These are phyloP conservation scores for Metarhizium brunneum DNA, from an alignment of 2,329 filamentous ascomycete species.

Conservation along the genomic window DNA sequence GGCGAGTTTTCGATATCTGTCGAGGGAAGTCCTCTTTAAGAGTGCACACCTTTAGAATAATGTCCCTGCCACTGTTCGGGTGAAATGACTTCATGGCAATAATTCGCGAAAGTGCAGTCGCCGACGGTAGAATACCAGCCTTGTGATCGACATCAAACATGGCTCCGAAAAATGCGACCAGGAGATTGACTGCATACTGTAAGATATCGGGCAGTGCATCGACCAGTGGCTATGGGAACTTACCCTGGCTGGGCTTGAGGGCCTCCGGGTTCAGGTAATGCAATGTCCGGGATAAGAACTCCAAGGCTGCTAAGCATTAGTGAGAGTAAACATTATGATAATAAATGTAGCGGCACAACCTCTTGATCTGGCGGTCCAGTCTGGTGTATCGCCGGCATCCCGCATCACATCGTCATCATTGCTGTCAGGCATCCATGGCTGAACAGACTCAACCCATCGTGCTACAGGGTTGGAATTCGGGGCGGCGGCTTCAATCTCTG, in stretches of 20 bases:
- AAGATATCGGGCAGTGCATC: not conserved
- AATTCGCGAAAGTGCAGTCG: conserved; percentile 41
- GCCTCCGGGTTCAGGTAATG: conserved; percentile 34
- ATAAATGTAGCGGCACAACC: conserved; percentile 19
- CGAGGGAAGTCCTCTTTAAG: conserved; percentile 48
- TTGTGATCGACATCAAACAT: conserved; percentile 52
- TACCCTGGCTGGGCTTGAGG: conserved; percentile 42
- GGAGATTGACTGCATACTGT: conserved; percentile 27
- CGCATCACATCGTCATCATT: conserved; percentile 25
- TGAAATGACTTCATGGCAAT: conserved; percentile 42
- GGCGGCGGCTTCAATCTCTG: conserved; percentile 36
- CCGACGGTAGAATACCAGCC: conserved; percentile 46
- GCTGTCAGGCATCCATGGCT: conserved; percentile 41
- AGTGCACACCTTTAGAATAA: conserved; percentile 39
- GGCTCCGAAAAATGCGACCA: conserved; percentile 46
- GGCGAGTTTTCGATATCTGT: conserved; percentile 41
- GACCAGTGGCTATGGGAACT: not conserved
- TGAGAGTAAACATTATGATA: not conserved
- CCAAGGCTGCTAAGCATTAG: conserved; percentile 31
- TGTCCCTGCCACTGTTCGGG: conserved; percentile 35
- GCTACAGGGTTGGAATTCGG: conserved; percentile 37
- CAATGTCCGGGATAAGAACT: conserved; percentile 47
- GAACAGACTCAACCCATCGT: conserved; percentile 46
- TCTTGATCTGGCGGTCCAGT: conserved; percentile 45
- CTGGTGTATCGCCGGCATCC: conserved; percentile 33